These are phyloP conservation scores for Paramecium primaurelia DNA, from an alignment of 73 alveolate species.

Conservation along the genomic window DNA sequence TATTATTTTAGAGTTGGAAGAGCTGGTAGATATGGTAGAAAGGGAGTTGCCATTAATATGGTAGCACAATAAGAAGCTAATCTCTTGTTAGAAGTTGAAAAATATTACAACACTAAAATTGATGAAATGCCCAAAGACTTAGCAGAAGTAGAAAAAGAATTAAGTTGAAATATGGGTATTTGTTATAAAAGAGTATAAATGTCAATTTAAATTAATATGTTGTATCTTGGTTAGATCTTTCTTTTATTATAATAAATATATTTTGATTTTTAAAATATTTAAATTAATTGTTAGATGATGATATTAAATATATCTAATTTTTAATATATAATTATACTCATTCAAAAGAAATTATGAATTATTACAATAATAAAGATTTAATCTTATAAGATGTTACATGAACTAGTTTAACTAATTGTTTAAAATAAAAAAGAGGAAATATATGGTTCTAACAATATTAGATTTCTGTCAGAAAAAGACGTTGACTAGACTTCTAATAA, in stretches of 20 bases:
- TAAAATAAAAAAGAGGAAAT: not conserved
- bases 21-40: constrained; percentile 71
- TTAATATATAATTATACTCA: not conserved
- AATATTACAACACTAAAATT: constrained; percentile 74
- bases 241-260: not conserved
- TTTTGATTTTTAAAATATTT: not conserved
- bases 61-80: constrained; percentile 75
- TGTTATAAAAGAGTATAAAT: not conserved
- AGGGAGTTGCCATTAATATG: constrained; percentile 68
- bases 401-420: not conserved
- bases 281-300: not conserved
- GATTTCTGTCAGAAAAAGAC: not conserved
- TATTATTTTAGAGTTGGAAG: constrained; percentile 66
- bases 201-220: not conserved
- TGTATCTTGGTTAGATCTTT: not conserved
- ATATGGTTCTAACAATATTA: not conserved
- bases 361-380: not conserved
- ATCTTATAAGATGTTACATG: not conserved
- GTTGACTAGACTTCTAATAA: not conserved
- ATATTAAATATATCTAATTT: not conserved
- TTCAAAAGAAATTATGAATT: not conserved
- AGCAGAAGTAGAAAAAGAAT: constrained; percentile 58
- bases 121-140: constrained; percentile 76
- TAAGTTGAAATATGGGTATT: not conserved
- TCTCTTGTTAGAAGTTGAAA: constrained; percentile 67